Conservation (phyloP, 768 basidiomycete species). For the Tricholoma sp. region DNA sequence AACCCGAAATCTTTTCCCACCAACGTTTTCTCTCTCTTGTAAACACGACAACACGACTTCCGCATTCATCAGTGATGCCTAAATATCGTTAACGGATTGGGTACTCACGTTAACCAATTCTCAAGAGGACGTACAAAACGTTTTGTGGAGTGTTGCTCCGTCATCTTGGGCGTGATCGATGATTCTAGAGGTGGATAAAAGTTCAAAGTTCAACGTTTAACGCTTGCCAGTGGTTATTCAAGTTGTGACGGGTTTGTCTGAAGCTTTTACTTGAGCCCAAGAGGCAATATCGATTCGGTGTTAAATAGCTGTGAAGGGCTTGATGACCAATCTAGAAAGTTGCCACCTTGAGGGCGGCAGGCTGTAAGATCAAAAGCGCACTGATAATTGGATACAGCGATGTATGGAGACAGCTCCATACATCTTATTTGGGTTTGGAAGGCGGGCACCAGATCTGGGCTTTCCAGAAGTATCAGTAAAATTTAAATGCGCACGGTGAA, state of each 20-base stretch:
- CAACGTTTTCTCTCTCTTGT: neutral
- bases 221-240: neutral
- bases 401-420: too few relatives aligned
- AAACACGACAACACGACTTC: neutral
- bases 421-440: conserved; percentile 6
- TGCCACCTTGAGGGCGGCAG: too few relatives aligned
- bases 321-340: neutral
- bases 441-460: conserved; percentile 5
- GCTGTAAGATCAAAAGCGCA: neutral
- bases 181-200: neutral
- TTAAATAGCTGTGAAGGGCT: neutral
- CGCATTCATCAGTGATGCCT: neutral
- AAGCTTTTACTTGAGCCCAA: neutral
- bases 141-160: neutral
- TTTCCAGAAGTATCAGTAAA: neutral
- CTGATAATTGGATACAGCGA: neutral
- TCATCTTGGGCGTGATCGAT: neutral
- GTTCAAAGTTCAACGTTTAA: neutral
- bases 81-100: too few relatives aligned
- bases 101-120: neutral
- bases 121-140: neutral
- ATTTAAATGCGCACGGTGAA: neutral
- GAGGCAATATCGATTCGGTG: neutral
- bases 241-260: neutral
- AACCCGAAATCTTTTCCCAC: neutral